Conservation (phyloP, 2,329 filamentous ascomycete species). For the Plenodomus tracheiphilus region DNA sequence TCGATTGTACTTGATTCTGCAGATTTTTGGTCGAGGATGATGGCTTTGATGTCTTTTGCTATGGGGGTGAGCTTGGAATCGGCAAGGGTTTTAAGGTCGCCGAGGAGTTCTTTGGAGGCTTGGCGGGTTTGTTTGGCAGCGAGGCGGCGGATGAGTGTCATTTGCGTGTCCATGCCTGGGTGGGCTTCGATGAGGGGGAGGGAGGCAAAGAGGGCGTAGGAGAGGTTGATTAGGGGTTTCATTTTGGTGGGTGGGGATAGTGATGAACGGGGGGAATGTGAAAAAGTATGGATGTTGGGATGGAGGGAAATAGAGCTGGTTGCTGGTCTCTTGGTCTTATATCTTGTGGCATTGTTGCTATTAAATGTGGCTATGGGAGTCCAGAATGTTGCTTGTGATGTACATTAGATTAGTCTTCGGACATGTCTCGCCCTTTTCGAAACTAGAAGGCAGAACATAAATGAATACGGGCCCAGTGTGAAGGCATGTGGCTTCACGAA, state of each 20-base stretch:
- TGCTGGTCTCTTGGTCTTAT: not conserved
- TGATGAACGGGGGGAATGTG: not conserved
- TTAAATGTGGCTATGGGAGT: not conserved
- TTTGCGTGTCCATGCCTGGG: conserved; percentile 34
- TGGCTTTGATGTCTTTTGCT: conserved; percentile 41
- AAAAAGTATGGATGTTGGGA: not conserved
- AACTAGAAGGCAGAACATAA: conserved; percentile 4
- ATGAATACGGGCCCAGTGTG: conserved; percentile 22
- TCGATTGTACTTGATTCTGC: conserved; percentile 28
- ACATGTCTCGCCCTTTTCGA: not conserved
- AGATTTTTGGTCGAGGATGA: conserved; percentile 30
- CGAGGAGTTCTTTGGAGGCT: conserved; percentile 38
- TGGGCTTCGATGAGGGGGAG: conserved; percentile 21
- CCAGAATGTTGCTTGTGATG: conserved; percentile 7
- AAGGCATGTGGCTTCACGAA: conserved; percentile 5
- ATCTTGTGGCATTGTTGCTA: not conserved
- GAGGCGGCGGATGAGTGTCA: conserved; percentile 22
- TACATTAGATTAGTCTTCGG: conserved; percentile 7
- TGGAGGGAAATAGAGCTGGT: not conserved
- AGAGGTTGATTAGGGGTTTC: conserved; percentile 15
- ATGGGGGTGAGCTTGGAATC: conserved; percentile 36
- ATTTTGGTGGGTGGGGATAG: conserved; percentile 4
- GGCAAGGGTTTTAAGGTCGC: conserved; percentile 38
- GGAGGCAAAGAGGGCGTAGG: conserved; percentile 21
- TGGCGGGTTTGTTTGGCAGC: conserved; percentile 24